Evolutionary conservation across 768 basidiomycete genomes (phyloP).

Genomic region (Tubosaeta sp.): DNA sequence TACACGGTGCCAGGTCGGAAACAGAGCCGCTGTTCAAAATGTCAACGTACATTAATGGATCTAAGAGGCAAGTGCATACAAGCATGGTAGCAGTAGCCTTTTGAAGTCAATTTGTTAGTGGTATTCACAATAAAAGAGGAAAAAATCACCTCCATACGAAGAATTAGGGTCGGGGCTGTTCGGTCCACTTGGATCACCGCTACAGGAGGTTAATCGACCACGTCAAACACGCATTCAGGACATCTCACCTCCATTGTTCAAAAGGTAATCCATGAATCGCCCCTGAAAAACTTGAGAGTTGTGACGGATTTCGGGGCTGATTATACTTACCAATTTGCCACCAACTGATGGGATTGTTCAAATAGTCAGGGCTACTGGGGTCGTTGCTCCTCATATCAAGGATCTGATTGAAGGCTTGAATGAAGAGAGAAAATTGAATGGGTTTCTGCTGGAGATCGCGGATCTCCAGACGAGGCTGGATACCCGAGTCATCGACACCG

Average conservation of each 20-base stretch:
- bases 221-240: slow-evolving; percentile 5
- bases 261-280: slow-evolving; percentile 18
- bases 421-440: slow-evolving; percentile 17
- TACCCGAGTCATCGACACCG: slow-evolving; percentile 1
- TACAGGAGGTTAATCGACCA: neutral
- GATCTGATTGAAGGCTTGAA: slow-evolving; percentile 10
- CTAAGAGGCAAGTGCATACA: neutral
- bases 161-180: slow-evolving; percentile 2
- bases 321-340: slow-evolving; percentile 16
- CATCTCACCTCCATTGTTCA: slow-evolving; percentile 9
- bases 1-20: slow-evolving; percentile 20
- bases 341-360: slow-evolving; percentile 18
- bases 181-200: slow-evolving; percentile 16
- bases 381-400: neutral
- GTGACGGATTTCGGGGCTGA: neutral
- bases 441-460: slow-evolving; percentile 9
- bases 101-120: slow-evolving; percentile 1
- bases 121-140: neutral
- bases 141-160: slow-evolving; percentile 6
- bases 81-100: slow-evolving; percentile 21
- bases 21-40: slow-evolving; percentile 14
- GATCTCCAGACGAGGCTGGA: slow-evolving; percentile 15
- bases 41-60: neutral
- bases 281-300: slow-evolving; percentile 2
- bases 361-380: neutral